Percentiles rank a stretch among this genome's conserved stretches.
Evolutionary conservation across 2,329 filamentous ascomycete genomes (phyloP).

Genomic region (Periconia sp.): DNA sequence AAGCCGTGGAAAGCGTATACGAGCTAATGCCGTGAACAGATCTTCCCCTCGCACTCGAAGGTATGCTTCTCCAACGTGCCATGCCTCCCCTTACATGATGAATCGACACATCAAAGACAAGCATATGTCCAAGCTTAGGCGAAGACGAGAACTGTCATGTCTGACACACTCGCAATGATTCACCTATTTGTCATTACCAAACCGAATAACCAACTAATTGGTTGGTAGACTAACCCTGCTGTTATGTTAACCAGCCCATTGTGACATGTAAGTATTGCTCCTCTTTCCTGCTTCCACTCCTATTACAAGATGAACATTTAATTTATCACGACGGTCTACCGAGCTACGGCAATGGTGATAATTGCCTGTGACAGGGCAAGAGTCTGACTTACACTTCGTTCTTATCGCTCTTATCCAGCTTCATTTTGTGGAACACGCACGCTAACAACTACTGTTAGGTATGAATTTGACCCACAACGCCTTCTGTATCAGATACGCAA

Average conservation of each 20-base stretch:
- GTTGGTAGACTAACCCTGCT: conserved; percentile 9
- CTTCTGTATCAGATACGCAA: no score
- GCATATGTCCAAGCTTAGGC: conserved; percentile 89
- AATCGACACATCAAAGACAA: conserved; percentile 81
- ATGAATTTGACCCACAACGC: no score
- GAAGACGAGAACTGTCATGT: conserved; percentile 50
- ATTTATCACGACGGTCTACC: conserved; percentile 83
- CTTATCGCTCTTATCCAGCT: background rate
- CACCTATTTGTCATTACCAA: conserved; percentile 17
- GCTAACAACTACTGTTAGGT: no score
- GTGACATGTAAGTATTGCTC: conserved; percentile 13
- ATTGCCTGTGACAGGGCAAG: conserved; percentile 73
- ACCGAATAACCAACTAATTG: conserved; percentile 25
- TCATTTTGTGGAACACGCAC: no score
- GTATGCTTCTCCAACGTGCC: conserved; percentile 4
- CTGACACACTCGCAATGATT: conserved; percentile 27
- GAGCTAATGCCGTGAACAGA: background rate
- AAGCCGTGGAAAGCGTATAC: background rate
- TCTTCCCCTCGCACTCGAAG: background rate
- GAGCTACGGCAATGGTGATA: conserved; percentile 80
- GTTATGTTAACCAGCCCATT: background rate
- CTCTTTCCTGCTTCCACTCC: background rate
- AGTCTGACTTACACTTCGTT: conserved; percentile 31
- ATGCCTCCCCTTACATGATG: conserved; percentile 64
- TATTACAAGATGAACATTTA: conserved; percentile 45